Conservation (phyloP, 345 rosid genomes). For the Leavenworthia alabamica region DNA sequence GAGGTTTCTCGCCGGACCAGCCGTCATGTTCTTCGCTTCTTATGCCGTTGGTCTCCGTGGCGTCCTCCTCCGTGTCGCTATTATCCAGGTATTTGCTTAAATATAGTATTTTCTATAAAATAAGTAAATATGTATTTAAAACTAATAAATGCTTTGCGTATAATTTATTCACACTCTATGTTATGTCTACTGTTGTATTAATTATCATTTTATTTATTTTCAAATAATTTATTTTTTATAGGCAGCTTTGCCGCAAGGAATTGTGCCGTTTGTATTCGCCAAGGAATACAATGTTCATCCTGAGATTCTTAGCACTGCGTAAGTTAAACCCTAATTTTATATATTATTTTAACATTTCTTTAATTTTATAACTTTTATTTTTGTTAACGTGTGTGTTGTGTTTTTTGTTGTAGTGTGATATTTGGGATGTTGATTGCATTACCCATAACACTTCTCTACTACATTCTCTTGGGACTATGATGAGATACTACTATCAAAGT, state of each 20-base stretch:
- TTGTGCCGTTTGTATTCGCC: slow-evolving; percentile 68
- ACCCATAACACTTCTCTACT: slow-evolving; percentile 92
- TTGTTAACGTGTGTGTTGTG: not conserved
- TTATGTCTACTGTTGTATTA: not conserved
- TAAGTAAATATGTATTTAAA: not conserved
- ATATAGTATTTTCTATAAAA: not conserved
- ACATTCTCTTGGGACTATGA: slow-evolving; percentile 76
- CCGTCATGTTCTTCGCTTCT: slow-evolving; percentile 97
- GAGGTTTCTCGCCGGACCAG: slow-evolving; percentile 97
- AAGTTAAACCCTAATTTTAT: slow-evolving; percentile 22
- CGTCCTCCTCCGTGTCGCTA: slow-evolving; percentile 80
- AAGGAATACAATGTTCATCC: slow-evolving; percentile 67
- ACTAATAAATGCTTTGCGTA: not conserved
- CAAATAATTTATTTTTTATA: not conserved
- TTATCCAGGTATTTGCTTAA: slow-evolving; percentile 60
- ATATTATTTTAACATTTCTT: not conserved
- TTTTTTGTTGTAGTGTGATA: slow-evolving; percentile 58
- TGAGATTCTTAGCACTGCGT: slow-evolving; percentile 65
- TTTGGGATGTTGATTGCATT: slow-evolving; percentile 96
- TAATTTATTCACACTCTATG: not conserved
- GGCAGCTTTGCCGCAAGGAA: slow-evolving; percentile 76
- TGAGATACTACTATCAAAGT: not conserved
- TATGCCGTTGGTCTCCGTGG: slow-evolving; percentile 84
- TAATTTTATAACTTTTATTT: not conserved
- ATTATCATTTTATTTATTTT: not conserved